These are phyloP conservation scores for Saccharomyces eubayanus DNA, from an alignment of 805 yeast species.

Conservation along the genomic window DNA sequence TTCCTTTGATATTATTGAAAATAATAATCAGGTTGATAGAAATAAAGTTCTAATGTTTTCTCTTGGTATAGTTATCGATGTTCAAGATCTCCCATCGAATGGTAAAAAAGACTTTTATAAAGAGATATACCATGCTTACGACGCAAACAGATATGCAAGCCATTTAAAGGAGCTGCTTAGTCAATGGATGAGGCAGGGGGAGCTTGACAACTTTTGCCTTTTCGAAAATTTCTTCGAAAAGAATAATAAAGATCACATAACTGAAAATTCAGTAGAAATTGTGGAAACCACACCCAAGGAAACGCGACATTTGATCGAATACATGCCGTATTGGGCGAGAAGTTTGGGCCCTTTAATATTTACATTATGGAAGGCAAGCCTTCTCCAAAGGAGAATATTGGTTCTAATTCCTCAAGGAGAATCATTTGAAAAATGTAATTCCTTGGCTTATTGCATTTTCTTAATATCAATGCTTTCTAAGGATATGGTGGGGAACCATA, in stretches of 20 bases:
- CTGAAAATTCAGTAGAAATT: not conserved
- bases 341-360: conserved; percentile 29
- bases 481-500: not conserved
- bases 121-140: conserved; percentile 1
- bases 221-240: conserved; percentile 15
- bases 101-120: conserved; percentile 5
- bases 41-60: conserved; percentile 52
- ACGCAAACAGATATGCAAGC: conserved; percentile 7
- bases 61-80: conserved; percentile 49
- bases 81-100: conserved; percentile 17
- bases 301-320: conserved; percentile 12
- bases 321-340: conserved; percentile 21
- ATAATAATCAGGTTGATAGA: conserved; percentile 29
- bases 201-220: conserved; percentile 6
- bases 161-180: conserved; percentile 15
- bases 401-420: conserved; percentile 23
- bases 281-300: not conserved
- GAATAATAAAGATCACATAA: conserved; percentile 1
- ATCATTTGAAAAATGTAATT: conserved; percentile 23
- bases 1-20: conserved; percentile 22
- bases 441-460: conserved; percentile 23
- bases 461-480: conserved; percentile 14
- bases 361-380: conserved; percentile 28
- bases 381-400: conserved; percentile 22
- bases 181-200: conserved; percentile 15